Evolutionary conservation across 768 basidiomycete species (phyloP).

Genomic region (Auriscalpium microsporum): DNA sequence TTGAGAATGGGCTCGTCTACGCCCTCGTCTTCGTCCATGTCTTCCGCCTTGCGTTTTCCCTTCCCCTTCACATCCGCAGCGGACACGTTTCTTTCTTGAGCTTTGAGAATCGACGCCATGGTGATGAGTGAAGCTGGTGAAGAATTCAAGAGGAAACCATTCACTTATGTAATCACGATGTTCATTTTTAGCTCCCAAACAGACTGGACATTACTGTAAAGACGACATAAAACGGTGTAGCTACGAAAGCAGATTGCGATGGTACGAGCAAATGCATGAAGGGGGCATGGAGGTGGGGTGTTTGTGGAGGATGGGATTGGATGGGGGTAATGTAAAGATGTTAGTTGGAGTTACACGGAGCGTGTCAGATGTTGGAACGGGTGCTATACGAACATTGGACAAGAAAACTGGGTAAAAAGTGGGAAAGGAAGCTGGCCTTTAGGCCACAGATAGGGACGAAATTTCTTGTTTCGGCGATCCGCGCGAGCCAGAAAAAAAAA

Average conservation of each 20-base stretch:
- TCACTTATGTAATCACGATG: neutral
- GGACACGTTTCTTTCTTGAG: constrained; percentile 48
- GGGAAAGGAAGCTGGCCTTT: neutral
- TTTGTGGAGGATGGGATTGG: neutral
- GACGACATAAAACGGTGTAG: neutral
- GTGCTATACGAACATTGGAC: neutral
- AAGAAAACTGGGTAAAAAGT: neutral
- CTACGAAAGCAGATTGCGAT: too few relatives aligned
- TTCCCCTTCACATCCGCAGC: constrained; percentile 40
- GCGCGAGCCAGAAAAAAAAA: neutral
- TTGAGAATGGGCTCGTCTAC: constrained; percentile 29
- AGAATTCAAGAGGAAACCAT: neutral
- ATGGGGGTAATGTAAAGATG: neutral
- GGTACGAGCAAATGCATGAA: neutral
- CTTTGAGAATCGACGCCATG: constrained; percentile 63
- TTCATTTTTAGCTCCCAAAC: neutral
- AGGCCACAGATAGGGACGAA: neutral
- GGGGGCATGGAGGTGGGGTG: neutral
- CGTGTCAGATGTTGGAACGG: too few relatives aligned
- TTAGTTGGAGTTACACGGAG: neutral
- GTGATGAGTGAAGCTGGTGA: neutral
- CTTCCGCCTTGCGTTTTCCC: constrained; percentile 56
- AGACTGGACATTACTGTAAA: neutral
- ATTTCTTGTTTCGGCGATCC: neutral
- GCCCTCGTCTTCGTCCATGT: constrained; percentile 45